A percentile compares a stretch with the other conserved stretches of the same genome.
Conservation (phyloP, 306 rosid genomes). For the Rosa lucieae region DNA sequence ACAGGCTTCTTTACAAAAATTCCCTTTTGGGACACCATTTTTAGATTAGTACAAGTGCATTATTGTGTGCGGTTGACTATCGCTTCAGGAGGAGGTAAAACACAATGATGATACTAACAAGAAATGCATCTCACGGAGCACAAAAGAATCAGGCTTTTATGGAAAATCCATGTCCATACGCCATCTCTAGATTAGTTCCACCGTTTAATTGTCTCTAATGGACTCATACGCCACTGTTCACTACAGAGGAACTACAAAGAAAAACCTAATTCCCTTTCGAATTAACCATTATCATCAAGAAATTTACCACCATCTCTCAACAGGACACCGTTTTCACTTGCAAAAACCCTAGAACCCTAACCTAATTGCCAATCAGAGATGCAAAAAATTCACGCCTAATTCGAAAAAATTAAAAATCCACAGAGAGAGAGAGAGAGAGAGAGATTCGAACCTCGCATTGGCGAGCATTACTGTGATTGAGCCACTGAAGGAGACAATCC, state of each 20-base stretch:
- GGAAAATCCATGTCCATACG: not conserved
- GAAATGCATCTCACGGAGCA: not conserved
- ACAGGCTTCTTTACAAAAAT: not conserved
- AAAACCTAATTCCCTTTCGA: not conserved
- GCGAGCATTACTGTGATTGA: slow-evolving; percentile 98
- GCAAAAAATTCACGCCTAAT: not conserved
- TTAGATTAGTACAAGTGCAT: not conserved
- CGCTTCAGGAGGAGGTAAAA: not conserved
- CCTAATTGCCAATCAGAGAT: not conserved
- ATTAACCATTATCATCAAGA: not conserved
- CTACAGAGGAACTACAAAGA: not conserved
- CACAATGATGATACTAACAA: not conserved
- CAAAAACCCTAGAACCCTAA: not conserved
- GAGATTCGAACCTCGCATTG: slow-evolving; percentile 85
- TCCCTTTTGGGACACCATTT: not conserved
- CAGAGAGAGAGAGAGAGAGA: not conserved
- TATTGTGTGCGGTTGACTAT: not conserved
- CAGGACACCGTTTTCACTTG: no score
- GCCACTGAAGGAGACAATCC: slow-evolving; percentile 99
- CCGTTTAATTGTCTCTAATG: not conserved
- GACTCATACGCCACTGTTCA: not conserved
- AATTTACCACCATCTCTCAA: not conserved
- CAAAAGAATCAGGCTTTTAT: not conserved
- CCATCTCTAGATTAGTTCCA: not conserved
- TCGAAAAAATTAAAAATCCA: not conserved